Evolutionary conservation across 2,329 filamentous ascomycete species (phyloP).

Genomic region (Colletotrichum melonis): DNA sequence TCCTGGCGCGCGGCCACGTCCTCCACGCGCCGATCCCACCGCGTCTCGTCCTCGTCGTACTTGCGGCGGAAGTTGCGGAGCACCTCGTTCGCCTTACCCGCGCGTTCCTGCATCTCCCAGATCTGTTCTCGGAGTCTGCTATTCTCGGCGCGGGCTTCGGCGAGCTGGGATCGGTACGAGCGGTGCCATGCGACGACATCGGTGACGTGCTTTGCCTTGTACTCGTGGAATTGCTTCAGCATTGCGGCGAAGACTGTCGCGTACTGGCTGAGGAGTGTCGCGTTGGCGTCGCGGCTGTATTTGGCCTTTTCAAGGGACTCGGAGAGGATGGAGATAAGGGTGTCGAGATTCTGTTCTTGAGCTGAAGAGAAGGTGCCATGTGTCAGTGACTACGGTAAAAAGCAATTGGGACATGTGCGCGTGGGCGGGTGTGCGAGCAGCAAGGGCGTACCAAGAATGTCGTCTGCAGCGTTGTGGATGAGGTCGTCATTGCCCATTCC

Average conservation of each 20-base stretch:
- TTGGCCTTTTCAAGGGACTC: constrained; percentile 73
- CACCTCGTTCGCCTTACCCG: constrained; percentile 66
- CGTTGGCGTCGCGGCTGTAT: constrained; percentile 70
- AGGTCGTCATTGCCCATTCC: constrained; percentile 69
- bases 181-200: constrained; percentile 74
- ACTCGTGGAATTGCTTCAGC: constrained; percentile 73
- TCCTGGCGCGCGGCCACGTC: constrained; percentile 66
- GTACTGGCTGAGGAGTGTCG: constrained; percentile 67
- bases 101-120: constrained; percentile 73
- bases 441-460: constrained; percentile 62
- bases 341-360: constrained; percentile 70
- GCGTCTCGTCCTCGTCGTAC: constrained; percentile 66
- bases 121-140: constrained; percentile 72
- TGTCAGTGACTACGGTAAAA: background rate
- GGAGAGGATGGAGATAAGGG: constrained; percentile 69
- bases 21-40: constrained; percentile 65
- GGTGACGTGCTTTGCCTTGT: constrained; percentile 71
- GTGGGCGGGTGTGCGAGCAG: background rate
- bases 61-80: constrained; percentile 67
- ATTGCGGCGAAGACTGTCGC: constrained; percentile 67
- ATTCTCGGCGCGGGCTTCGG: constrained; percentile 74
- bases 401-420: background rate
- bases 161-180: constrained; percentile 73
- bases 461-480: constrained; percentile 64
- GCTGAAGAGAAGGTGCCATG: constrained; percentile 48